A percentile compares a stretch with the other conserved stretches of the same genome.
Evolutionary conservation across 352 stramenopile species (phyloP).

Genomic region (Pelagophyceae sp.): DNA sequence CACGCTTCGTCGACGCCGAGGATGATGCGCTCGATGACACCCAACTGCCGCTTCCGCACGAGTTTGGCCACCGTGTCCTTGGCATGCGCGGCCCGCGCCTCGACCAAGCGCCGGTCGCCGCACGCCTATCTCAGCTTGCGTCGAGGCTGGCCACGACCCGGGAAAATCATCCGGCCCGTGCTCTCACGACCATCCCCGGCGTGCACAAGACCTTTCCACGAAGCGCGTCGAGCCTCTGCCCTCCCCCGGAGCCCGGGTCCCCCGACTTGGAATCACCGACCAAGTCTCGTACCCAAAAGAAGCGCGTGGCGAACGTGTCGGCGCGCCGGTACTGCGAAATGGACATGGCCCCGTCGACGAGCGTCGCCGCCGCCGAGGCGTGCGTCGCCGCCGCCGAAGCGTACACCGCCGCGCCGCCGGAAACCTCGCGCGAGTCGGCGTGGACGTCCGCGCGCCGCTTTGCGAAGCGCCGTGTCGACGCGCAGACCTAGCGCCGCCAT

Average conservation of each 20-base stretch:
- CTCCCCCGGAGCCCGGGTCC: no score
- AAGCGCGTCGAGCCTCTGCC: no score
- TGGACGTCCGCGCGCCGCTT: no score
- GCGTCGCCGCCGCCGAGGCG: slow-evolving; percentile 30
- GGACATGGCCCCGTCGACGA: slow-evolving; percentile 43
- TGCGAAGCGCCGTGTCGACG: neutral
- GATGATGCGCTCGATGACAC: slow-evolving; percentile 46
- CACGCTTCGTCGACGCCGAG: slow-evolving; percentile 38
- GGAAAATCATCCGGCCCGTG: no score
- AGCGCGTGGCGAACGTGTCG: slow-evolving; percentile 41
- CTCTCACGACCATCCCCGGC: no score
- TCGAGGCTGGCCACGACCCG: no score
- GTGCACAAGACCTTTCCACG: no score
- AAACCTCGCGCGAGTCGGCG: neutral
- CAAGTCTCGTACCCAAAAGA: no score
- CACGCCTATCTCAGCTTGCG: no score
- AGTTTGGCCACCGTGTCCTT: slow-evolving; percentile 46
- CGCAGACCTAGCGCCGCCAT: no score
- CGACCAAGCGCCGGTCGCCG: slow-evolving; percentile 34
- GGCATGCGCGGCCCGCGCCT: slow-evolving; percentile 44
- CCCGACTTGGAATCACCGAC: no score
- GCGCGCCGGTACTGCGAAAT: slow-evolving; percentile 37
- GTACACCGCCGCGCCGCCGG: slow-evolving; percentile 25
- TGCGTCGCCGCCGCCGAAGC: no score
- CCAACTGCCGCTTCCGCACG: slow-evolving; percentile 35